These are phyloP conservation scores for Platismatia glauca DNA, from an alignment of 495 filamentous ascomycete genomes.

Conservation along the genomic window DNA sequence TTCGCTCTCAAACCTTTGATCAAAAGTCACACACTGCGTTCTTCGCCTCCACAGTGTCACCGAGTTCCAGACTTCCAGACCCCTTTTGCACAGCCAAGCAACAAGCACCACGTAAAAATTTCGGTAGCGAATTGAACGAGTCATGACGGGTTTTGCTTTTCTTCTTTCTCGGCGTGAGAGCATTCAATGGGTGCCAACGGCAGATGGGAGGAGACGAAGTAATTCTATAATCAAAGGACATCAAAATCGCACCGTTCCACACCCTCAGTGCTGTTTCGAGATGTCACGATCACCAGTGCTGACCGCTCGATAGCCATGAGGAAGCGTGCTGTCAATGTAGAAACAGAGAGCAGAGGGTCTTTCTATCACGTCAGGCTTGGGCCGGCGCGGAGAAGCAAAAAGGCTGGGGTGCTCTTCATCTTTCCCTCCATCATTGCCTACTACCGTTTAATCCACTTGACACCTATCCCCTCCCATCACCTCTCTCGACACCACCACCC, in stretches of 20 bases:
- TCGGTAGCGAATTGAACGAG: conserved; percentile 10
- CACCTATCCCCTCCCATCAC: not conserved
- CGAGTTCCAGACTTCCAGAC: not conserved
- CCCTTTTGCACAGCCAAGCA: conserved; percentile 3
- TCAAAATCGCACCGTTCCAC: not conserved
- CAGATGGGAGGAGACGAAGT: conserved; percentile 11
- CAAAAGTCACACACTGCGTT: conserved; percentile 8
- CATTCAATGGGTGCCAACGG: conserved; percentile 2
- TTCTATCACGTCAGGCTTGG: not conserved
- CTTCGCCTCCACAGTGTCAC: conserved; percentile 7
- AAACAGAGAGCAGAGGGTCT: not conserved
- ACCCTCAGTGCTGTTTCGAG: not conserved
- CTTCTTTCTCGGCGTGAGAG: conserved; percentile 16
- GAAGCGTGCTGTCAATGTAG: not conserved
- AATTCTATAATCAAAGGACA: conserved; percentile 15
- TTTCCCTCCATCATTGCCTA: not conserved
- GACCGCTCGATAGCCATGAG: not conserved
- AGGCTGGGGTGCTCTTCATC: not conserved
- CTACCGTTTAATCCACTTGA: not conserved
- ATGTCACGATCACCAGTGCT: too few relatives aligned
- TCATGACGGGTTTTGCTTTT: conserved; percentile 16
- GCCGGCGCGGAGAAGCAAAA: not conserved
- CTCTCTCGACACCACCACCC: not conserved
- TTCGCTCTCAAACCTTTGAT: not conserved
- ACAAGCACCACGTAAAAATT: conserved; percentile 1